Conservation (phyloP, 139 green algal species). For the Chlamydomonas sp. region DNA sequence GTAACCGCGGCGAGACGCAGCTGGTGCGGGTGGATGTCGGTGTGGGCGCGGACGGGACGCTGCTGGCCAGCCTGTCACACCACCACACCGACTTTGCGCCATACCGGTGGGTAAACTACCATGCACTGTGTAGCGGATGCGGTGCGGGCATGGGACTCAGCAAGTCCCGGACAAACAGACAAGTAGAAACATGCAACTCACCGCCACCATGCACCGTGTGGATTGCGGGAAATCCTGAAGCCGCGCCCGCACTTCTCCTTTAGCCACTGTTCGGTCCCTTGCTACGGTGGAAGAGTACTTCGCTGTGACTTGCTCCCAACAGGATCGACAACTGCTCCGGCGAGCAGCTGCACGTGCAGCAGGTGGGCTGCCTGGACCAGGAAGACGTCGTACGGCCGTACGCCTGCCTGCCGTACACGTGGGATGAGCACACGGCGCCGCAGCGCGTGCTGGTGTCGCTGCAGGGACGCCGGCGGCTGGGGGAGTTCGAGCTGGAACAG, state of each 20-base stretch:
- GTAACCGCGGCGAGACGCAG: conserved; percentile 72
- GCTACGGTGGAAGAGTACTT: background rate
- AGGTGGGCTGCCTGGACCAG: conserved; percentile 66
- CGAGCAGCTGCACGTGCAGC: conserved; percentile 73
- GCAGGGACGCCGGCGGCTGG: conserved; percentile 63
- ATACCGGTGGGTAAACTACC: conserved; percentile 15
- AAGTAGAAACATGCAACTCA: too few relatives aligned
- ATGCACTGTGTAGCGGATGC: too few relatives aligned
- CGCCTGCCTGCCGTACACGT: conserved; percentile 82
- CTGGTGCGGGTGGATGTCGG: conserved; percentile 75
- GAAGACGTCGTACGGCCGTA: conserved; percentile 88
- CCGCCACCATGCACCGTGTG: too few relatives aligned
- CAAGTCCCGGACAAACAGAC: too few relatives aligned
- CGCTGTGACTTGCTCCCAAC: conserved; percentile 62
- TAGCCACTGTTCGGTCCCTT: background rate
- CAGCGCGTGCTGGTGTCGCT: conserved; percentile 71
- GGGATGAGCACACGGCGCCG: conserved; percentile 81
- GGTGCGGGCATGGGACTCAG: too few relatives aligned
- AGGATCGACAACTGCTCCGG: conserved; percentile 89
- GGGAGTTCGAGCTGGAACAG: conserved; percentile 71
- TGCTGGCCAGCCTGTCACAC: conserved; percentile 59
- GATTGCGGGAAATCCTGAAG: too few relatives aligned
- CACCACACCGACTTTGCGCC: conserved; percentile 60
- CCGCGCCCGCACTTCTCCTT: background rate
- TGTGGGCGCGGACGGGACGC: conserved; percentile 28